Percentiles rank a stretch among this genome's conserved stretches.
Conservation (phyloP, 805 yeast genomes). For the Suhomyces pyralidae region DNA sequence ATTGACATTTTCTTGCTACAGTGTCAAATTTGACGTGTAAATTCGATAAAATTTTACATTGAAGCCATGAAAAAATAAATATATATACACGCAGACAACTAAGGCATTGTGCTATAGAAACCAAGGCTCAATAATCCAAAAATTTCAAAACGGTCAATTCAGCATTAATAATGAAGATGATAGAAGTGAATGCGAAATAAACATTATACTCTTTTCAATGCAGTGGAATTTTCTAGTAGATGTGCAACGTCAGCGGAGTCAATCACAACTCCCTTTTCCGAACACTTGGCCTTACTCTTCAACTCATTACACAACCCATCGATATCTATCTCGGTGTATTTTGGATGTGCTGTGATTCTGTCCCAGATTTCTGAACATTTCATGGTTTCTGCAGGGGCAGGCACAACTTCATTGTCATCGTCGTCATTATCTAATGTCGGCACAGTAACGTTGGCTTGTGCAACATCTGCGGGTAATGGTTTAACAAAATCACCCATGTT, state of each 20-base stretch:
- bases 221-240: constrained; percentile 30
- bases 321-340: constrained; percentile 88
- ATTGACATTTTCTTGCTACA: too few species aligned
- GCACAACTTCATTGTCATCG: constrained; percentile 51
- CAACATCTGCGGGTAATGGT: constrained; percentile 2
- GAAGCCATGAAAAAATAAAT: not conserved
- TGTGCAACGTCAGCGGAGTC: constrained; percentile 74
- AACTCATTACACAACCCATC: constrained; percentile 90
- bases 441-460: constrained; percentile 4
- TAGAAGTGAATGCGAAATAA: not conserved
- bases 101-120: too few species aligned
- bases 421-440: constrained; percentile 19
- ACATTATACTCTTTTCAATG: not conserved
- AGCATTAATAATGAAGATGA: not conserved
- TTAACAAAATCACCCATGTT: constrained; percentile 33
- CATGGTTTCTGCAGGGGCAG: constrained; percentile 58
- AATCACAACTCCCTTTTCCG: constrained; percentile 88
- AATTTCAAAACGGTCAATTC: not conserved
- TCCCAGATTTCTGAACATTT: constrained; percentile 96
- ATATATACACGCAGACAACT: too few species aligned
- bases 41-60: not conserved
- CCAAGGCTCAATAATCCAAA: not conserved
- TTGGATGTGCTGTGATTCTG: constrained; percentile 89
- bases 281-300: constrained; percentile 90
- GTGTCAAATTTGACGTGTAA: too few species aligned